A percentile compares a stretch with the other conserved stretches of the same genome.
phyloP scores from a whole-genome alignment of 2,329 filamentous ascomycete species.

The Xylariales sp. region DNA sequence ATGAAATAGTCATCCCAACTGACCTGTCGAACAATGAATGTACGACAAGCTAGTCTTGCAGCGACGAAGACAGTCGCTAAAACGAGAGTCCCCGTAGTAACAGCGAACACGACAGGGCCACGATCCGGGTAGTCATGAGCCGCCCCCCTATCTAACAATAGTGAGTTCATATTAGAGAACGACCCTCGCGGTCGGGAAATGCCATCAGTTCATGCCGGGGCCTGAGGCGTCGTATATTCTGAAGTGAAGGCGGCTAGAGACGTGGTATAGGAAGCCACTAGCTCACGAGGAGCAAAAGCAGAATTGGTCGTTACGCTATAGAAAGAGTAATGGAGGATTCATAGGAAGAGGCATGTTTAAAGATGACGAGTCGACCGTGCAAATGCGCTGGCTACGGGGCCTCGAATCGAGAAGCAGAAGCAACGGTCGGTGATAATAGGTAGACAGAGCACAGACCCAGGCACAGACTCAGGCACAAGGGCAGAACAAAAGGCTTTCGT shows the following conservation, averaged over 20 bases:
- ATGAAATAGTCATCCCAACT: conserved; percentile 86
- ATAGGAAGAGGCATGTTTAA: conserved; percentile 34
- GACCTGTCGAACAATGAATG: conserved; percentile 76
- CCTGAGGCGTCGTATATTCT: conserved; percentile 20
- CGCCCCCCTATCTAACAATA: conserved; percentile 37
- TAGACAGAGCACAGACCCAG: conserved; percentile 13
- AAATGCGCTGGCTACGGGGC: conserved; percentile 5
- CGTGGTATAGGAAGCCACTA: not conserved
- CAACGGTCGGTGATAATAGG: conserved; percentile 3
- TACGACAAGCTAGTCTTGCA: conserved; percentile 78
- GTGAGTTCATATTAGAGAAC: conserved; percentile 42
- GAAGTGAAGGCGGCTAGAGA: not conserved
- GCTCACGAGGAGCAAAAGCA: conserved; percentile 28
- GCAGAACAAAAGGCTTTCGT: conserved; percentile 1
- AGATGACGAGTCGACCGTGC: conserved; percentile 11
- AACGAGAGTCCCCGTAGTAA: conserved; percentile 75
- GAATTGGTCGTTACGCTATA: conserved; percentile 24
- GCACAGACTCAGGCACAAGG: conserved; percentile 5
- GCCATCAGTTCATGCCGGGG: conserved; percentile 45
- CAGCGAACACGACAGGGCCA: conserved; percentile 72
- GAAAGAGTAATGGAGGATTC: conserved; percentile 6
- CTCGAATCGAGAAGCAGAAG: conserved; percentile 20
- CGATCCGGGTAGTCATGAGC: conserved; percentile 54
- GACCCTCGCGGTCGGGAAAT: conserved; percentile 39
- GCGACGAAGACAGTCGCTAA: conserved; percentile 80